Evolutionary conservation across 345 rosid genomes (phyloP).

Genomic region (Eucalyptus rudis): DNA sequence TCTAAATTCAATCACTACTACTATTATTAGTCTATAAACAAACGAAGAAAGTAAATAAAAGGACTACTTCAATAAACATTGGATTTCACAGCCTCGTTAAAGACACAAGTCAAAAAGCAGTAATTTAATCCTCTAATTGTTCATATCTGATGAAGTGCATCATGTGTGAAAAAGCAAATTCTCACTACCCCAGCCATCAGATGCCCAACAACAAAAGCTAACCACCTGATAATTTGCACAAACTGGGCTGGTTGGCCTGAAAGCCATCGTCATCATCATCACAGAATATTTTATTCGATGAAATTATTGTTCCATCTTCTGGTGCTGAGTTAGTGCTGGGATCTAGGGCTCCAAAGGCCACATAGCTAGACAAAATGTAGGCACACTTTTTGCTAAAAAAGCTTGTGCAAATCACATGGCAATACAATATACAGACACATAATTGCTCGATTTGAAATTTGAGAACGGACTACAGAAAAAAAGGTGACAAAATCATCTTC

Average conservation of each 20-base stretch:
- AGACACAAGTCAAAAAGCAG: neutral
- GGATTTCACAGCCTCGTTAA: neutral
- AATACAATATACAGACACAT: neutral
- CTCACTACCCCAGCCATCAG: neutral
- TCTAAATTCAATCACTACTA: neutral
- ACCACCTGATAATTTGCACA: neutral
- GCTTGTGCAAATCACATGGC: neutral
- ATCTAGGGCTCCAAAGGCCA: neutral
- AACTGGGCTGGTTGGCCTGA: neutral
- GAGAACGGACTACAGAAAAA: neutral
- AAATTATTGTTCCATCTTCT: neutral
- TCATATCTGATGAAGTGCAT: neutral
- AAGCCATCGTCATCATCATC: neutral
- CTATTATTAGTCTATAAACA: neutral
- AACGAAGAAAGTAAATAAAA: neutral
- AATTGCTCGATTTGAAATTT: neutral
- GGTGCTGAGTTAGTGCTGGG: neutral
- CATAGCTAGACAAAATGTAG: neutral
- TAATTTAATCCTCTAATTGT: neutral
- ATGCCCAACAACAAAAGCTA: neutral
- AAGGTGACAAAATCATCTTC: neutral
- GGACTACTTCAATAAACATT: neutral
- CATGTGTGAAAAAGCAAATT: neutral
- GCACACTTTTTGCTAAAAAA: neutral
- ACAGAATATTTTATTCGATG: neutral